Evolutionary conservation across 306 rosid genomes (phyloP), one percentile per base, ranked within the genome.

Genomic region (Hippophae gyantsensis): DNA sequence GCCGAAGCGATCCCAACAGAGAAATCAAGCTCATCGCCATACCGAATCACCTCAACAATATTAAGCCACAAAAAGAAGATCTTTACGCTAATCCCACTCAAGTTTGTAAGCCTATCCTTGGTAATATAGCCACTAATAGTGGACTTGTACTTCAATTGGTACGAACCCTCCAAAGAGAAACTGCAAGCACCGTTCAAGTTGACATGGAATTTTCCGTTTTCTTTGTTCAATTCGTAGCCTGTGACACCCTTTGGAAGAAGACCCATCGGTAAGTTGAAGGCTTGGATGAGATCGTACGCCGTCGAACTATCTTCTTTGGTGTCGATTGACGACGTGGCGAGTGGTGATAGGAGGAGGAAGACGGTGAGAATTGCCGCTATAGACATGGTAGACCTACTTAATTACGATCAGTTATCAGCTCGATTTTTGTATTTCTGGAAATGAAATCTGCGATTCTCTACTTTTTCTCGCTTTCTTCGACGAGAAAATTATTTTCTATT

Each of bases 1-100:
- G 97, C 94, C 32, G 89, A 77, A 4, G 90, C 85, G 45, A 90
- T 71, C 13, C 95, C 97, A 7, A 87, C 84, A 2, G 95, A 90
- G 68, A 90, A 82, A 1, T 79, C 75, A 6, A 90, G 78, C 4
- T 82, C 77, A 10, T 84, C 78, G 3, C 77, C 84, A 14, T 25
- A n/a, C 2, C 97, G 79, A 48, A 58, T 67, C 9, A 86, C 95
- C 75, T 86, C 94, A 10, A 86, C 80, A 38, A 90, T 86, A 62
- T 84, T 76, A 27, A 84, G 76, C 97, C 97, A 90, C 42, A 90
- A 71, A 52, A 86, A 76, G 56, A 87, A 60, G 14, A 90, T 64
- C 80, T 87, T 90, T 7, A 87, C 96, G 76, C 87, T 87, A 9
- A 90, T 66, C 8, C 97, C 96, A 9, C 52, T 72, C 7, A 90